A percentile compares a stretch with the other conserved stretches of the same genome.
These are phyloP conservation scores for Magnaporthales sp. DNA, from an alignment of 2,329 filamentous ascomycete species.

Conservation along the genomic window DNA sequence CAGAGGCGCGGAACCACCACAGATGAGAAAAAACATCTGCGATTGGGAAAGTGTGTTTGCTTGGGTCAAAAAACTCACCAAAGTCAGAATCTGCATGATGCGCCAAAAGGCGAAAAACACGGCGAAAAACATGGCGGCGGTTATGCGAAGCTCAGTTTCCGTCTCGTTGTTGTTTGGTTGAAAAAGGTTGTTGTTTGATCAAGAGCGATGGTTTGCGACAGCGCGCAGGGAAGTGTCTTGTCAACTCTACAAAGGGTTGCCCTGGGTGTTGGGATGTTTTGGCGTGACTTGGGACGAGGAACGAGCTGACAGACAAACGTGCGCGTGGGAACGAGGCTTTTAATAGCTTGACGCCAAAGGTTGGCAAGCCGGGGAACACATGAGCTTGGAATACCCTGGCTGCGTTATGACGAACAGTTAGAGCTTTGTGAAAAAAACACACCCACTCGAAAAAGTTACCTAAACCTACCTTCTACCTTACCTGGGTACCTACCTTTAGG, in stretches of 20 bases:
- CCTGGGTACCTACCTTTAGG: not conserved
- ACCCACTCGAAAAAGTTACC: not conserved
- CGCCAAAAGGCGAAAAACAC: slow-evolving; percentile 56
- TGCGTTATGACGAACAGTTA: not conserved
- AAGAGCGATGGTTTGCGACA: not conserved
- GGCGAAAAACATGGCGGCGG: slow-evolving; percentile 49
- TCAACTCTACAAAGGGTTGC: not conserved
- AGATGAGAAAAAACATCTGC: no score
- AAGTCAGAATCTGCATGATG: slow-evolving; percentile 51
- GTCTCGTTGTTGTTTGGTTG: not conserved
- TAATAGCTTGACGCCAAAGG: not conserved
- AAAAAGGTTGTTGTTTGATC: not conserved
- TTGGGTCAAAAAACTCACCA: slow-evolving; percentile 34
- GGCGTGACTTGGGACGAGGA: not conserved
- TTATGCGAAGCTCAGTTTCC: not conserved
- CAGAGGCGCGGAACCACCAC: no score
- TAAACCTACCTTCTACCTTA: not conserved
- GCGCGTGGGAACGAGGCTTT: not conserved
- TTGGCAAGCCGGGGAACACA: not conserved
- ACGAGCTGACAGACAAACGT: not conserved
- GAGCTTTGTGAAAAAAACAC: not conserved
- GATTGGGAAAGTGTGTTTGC: not conserved
- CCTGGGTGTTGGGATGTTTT: not conserved
- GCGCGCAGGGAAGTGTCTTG: not conserved
- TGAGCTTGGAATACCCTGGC: not conserved